Evolutionary conservation across 129 eudicot species (phyloP).

Genomic region (Flaveria sonorensis): DNA sequence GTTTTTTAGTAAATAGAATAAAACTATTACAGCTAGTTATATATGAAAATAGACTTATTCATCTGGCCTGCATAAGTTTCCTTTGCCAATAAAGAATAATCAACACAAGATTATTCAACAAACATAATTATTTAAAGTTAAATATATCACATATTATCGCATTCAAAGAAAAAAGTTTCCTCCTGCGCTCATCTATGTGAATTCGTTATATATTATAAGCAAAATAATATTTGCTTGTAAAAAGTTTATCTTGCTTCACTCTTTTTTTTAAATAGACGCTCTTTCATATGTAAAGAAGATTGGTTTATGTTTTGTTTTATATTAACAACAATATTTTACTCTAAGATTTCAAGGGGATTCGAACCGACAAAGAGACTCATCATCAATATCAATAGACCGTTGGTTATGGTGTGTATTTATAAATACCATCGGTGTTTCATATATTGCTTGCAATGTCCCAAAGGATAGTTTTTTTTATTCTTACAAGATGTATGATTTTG

Average conservation of each 20-base stretch:
- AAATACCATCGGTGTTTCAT: too few species aligned
- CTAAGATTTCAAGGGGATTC: too few species aligned
- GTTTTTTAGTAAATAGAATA: not conserved
- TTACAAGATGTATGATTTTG: too few species aligned
- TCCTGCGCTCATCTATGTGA: not conserved
- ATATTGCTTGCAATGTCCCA: too few species aligned
- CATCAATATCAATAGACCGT: too few species aligned
- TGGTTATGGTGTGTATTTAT: too few species aligned
- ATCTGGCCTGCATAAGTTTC: slow-evolving; percentile 16
- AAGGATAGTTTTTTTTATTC: too few species aligned
- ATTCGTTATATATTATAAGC: not conserved
- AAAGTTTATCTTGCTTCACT: not conserved
- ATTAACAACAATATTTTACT: too few species aligned
- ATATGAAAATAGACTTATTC: slow-evolving; percentile 17
- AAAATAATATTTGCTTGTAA: not conserved
- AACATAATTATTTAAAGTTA: slow-evolving; percentile 1
- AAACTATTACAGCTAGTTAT: not conserved
- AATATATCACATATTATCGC: not conserved
- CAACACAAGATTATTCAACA: not conserved
- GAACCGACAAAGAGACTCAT: too few species aligned
- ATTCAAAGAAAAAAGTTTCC: not conserved
- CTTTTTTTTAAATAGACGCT: too few species aligned
- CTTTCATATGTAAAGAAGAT: too few species aligned
- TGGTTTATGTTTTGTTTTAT: too few species aligned
- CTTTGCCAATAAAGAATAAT: slow-evolving; percentile 15